Base-by-base conservation (phyloP, 345 rosid genomes). In the Melaleuca alternifolia region DNA sequence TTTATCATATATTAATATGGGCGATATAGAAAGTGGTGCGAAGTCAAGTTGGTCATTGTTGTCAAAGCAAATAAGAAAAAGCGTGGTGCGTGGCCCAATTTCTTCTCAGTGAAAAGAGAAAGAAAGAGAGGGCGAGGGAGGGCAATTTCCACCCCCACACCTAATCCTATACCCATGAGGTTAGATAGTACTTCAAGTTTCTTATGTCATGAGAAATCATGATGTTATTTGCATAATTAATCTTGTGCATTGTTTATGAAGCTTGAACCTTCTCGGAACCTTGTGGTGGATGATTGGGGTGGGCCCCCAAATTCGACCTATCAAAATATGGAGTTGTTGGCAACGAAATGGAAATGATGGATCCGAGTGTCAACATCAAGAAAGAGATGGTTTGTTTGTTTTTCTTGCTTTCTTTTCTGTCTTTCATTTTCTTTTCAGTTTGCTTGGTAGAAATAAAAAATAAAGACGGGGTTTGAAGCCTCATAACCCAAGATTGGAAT, bases 171-270 rank as follows among this genome's bases (percentile, higher is more conserved):
- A 85, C 62, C 48, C 81, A 37, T 65, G 5, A 18, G 81, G 81
- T 71, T 71, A 18, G 87, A 83, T 65, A 54, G 82, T 48, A 23
- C 84, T 77, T 41, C 85, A 89, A 88, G 87, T 86, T 89, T 89
- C 90, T 84, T 84, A 88, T 88, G 92, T 89, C 92, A 92, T 81
- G n/a, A 41, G 88, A 86, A 86, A 59, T 85, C 65, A 57, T 84
- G n/a, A 44, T 61, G 10, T 61, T 54, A 24, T 37, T 2, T 41
- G 11, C 33, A 41, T 85, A 85, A 30, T 26, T 14, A 83, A 83
- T 28, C 14, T 30, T 61, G 54, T n/a, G 51, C 23, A 26, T 51
- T 21, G 24, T 33, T 50, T 85, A 51, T 33, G 59, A 62, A 51
- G 48, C 86, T 50, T 85, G 28, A 56, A 85, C 62, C 61, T 50